Percentiles rank a stretch among this genome's conserved stretches.
Conservation (phyloP, 2,329 filamentous ascomycete genomes). For the Magnaporthiopsis poae region DNA sequence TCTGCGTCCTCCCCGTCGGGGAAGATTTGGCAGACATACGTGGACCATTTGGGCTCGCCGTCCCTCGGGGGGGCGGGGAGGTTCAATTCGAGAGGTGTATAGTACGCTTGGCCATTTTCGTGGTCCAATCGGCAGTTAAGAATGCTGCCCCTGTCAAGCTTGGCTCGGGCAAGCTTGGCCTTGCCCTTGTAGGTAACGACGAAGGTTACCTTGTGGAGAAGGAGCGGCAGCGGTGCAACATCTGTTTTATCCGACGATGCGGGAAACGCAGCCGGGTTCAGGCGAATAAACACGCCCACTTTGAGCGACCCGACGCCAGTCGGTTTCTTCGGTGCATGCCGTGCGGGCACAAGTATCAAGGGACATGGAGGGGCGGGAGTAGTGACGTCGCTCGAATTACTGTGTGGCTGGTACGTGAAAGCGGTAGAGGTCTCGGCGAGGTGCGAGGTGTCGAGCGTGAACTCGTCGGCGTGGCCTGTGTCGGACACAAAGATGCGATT, state of each 20-base stretch:
- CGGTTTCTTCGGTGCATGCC: constrained; percentile 49
- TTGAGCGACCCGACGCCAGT: constrained; percentile 71
- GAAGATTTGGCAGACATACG: constrained; percentile 72
- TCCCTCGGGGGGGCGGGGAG: constrained; percentile 31
- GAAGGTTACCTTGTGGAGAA: constrained; percentile 62
- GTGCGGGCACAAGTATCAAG: constrained; percentile 61
- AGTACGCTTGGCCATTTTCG: constrained; percentile 68
- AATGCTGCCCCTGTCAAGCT: constrained; percentile 64
- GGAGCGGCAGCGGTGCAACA: constrained; percentile 18
- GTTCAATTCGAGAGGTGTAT: constrained; percentile 68
- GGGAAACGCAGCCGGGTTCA: constrained; percentile 49
- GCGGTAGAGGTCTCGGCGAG: constrained; percentile 63
- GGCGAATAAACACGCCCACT: constrained; percentile 70
- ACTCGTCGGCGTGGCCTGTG: constrained; percentile 60
- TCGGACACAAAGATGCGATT: constrained; percentile 85
- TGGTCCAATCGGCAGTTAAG: constrained; percentile 33
- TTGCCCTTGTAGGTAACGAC: constrained; percentile 62
- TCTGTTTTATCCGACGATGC: constrained; percentile 21
- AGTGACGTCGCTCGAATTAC: constrained; percentile 40
- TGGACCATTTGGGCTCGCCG: constrained; percentile 32
- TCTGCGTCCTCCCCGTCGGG: constrained; percentile 15
- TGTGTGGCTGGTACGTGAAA: constrained; percentile 84
- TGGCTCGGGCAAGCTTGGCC: constrained; percentile 61
- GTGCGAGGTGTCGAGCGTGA: constrained; percentile 62
- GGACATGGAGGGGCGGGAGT: constrained; percentile 52